Evolutionary conservation across 257 asterid genomes (phyloP).

Genomic region (Agastache rugosa): DNA sequence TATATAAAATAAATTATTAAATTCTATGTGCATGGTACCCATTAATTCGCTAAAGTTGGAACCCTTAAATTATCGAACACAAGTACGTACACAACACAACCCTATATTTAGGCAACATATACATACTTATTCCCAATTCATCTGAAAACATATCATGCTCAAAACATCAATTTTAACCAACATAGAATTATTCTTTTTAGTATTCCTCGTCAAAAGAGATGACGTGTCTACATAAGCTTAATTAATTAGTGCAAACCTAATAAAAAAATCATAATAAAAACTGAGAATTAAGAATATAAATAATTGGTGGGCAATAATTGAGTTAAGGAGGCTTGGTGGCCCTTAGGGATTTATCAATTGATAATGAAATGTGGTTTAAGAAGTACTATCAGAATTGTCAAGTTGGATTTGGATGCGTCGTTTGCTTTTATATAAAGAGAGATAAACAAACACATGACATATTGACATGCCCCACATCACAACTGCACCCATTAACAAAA

Average conservation of each 20-base stretch:
- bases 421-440: conserved; percentile 38
- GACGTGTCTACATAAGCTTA: neutral
- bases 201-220: neutral
- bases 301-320: conserved; percentile 50
- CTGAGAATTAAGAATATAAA: neutral
- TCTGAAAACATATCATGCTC: neutral
- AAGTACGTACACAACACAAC: no score
- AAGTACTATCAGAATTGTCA: conserved; percentile 44
- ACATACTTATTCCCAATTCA: neutral
- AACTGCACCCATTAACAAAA: conserved; percentile 44
- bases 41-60: neutral
- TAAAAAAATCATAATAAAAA: neutral
- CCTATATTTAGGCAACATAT: neutral
- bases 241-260: no score
- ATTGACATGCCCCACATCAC: conserved; percentile 45
- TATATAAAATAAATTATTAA: no score
- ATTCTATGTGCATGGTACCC: no score
- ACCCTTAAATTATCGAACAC: neutral
- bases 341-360: conserved; percentile 35
- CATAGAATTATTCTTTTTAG: neutral
- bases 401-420: conserved; percentile 59
- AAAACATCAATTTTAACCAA: neutral
- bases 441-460: conserved; percentile 29
- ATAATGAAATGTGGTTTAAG: conserved; percentile 35
- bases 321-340: conserved; percentile 12